A percentile compares a stretch with the other conserved stretches of the same genome.
Conservation (phyloP, 257 asterid genomes). For the Solanum pinnatisectum region DNA sequence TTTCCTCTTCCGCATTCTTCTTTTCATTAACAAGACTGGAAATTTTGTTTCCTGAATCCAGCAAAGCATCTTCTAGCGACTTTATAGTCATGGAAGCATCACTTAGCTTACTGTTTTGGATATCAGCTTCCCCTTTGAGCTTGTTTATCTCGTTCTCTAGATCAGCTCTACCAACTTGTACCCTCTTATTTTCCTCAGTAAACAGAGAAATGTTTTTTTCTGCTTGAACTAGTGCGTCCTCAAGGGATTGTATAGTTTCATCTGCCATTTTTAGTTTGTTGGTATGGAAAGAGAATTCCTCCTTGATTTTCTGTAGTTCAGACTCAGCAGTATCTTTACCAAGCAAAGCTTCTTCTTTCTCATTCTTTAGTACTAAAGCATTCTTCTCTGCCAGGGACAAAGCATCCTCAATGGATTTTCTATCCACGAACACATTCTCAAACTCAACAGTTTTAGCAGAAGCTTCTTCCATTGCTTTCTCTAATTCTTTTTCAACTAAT, state of each 20-base stretch:
- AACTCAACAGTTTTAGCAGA: constrained; percentile 39
- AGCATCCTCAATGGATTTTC: constrained; percentile 48
- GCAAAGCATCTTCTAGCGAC: constrained; percentile 52
- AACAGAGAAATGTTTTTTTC: constrained; percentile 44
- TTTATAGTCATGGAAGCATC: constrained; percentile 50
- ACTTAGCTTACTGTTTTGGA: constrained; percentile 43
- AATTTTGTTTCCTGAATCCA: constrained; percentile 42
- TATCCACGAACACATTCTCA: constrained; percentile 43
- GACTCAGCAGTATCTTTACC: constrained; percentile 38
- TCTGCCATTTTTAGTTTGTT: constrained; percentile 51
- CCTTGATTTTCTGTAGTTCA: constrained; percentile 43
- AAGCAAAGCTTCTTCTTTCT: constrained; percentile 43
- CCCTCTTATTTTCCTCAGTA: constrained; percentile 50
- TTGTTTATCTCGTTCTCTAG: constrained; percentile 60
- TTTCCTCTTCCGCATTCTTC: constrained; percentile 49
- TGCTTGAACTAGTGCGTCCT: constrained; percentile 57
- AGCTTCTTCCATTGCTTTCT: constrained; percentile 46
- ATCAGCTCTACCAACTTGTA: constrained; percentile 31
- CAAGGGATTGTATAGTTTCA: constrained; percentile 60
- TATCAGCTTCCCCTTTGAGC: constrained; percentile 55
- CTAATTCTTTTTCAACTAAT: constrained; percentile 47
- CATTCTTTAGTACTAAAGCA: constrained; percentile 36
- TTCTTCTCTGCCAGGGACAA: constrained; percentile 45
- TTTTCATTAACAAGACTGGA: constrained; percentile 49
- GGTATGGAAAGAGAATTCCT: constrained; percentile 33